Evolutionary conservation across 2,329 filamentous ascomycete species (phyloP), one percentile per base, ranked within the genome.

Genomic region (Cladorrhinum sp.): DNA sequence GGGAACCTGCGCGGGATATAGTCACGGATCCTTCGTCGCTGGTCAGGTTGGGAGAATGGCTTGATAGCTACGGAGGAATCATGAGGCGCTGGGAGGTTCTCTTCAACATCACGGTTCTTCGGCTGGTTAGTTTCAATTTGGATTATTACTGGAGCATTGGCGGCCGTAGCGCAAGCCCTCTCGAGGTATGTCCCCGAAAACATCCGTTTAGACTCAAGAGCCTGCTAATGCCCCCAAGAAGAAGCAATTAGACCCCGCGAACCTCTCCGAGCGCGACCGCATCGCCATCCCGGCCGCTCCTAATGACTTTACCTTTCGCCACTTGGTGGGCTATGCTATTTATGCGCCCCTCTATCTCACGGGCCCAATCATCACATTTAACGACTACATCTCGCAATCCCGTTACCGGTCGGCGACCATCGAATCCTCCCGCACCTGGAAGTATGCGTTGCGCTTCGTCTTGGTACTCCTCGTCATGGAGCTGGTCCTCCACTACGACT

Each of bases 321-420:
- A 96, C 75, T 98, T 96, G 74, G 73, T 97, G 51, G 92, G 90
- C 50, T 99, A 97, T 73, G 80, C 87, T 42, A 84, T 98, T 61
- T 99, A 99, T 72, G 92, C 92, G 1, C 95, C 95, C 0, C 83
- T 99, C 1, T 99, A 98, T 74, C 83, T 99, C 30, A 86, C 93
- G 0, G 95, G 95, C 0, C 95, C 95, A 0, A 96, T 99, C 70
- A 74, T 99, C 63, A 98, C 93, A 12, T 99, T 98, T 80, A 99
- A 99, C 76, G 96, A 99, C 79, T 99, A 95, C 79, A 88, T 98
- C 64, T 90, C 91, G 0, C 95, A 99, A 73, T 81, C 83, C 63
- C 89, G 91, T 66, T 89, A 94, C 75, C 83, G 82, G 12, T 77
- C 91, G 0, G 82, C 88, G 10, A 92, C 85, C 60, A 87, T 95